Evolutionary conservation across 345 rosid species (phyloP), one percentile per base, ranked within the genome.

Genomic region (Aurinia saxatilis): DNA sequence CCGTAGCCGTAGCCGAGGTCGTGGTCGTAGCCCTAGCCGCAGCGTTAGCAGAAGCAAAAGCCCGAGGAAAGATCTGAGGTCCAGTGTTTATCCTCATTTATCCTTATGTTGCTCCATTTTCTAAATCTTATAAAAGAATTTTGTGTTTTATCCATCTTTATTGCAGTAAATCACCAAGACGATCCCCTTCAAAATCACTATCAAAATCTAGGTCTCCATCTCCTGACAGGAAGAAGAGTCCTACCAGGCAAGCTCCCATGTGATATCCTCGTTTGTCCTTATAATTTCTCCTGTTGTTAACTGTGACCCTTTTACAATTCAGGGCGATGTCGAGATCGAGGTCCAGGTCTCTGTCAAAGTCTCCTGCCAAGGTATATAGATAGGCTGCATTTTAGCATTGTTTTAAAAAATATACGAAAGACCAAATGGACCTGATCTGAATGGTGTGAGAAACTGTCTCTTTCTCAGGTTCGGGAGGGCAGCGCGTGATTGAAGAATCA

Each of bases 171-270:
- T 82, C 97, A 51, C 36, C 62, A 33, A 84, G 78, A 39, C 76
- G 81, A 11, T 74, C 86, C 21, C 66, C 31, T 33, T 80, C 91
- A 10, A 81, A 78, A 54, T 89, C 95, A 16, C 55, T 77, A 8
- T 82, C 91, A 58, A 88, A 84, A 71, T 88, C 91, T 12, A 79
- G 77, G 66, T 87, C 96, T 27, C 81, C 86, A 5, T 85, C 93
- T 27, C 95, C 88, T 31, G 76, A 78, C 34, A 80, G 31, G 60
- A 60, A 79, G 73, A 65, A 64, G 70, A 63, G 60, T 35, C 70
- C 81, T 41, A 57, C 80, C 14, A 85, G 85, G 98, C 78, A 72
- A 42, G 15, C 23, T 38, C 21, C 45, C 65, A n/a, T n/a, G n/a
- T n/a, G n/a, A n/a, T n/a, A n/a, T 19, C 41, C 47, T 23, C 27